Percentiles rank a stretch among this genome's conserved stretches.
phyloP scores from a whole-genome alignment of 139 green algal species.

The Ettlia oleoabundans region DNA sequence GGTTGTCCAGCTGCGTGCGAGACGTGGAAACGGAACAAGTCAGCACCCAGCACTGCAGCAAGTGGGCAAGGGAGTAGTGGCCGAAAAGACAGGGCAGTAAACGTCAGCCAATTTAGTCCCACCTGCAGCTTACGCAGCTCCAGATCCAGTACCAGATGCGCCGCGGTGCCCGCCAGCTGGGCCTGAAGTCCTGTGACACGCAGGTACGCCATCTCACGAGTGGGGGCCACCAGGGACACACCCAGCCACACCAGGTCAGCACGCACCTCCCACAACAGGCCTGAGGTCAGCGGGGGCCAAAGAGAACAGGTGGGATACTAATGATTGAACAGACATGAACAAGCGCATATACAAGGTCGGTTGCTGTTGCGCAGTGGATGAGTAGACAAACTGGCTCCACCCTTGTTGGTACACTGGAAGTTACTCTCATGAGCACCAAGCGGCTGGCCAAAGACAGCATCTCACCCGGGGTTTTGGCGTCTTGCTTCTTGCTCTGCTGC shows the following conservation, averaged over 20 bases:
- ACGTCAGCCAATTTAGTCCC: too few species aligned
- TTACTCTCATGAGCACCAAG: too few species aligned
- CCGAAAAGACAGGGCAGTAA: too few species aligned
- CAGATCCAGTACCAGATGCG: conserved; percentile 41
- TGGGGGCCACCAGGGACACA: conserved; percentile 67
- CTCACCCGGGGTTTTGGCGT: conserved; percentile 8
- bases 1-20: conserved; percentile 73
- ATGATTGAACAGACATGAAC: too few species aligned
- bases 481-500: not conserved
- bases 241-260: conserved; percentile 53
- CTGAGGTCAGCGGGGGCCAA: not conserved
- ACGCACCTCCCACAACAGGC: conserved; percentile 41
- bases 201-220: conserved; percentile 70
- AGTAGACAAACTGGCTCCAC: too few species aligned
- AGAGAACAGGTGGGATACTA: too few species aligned
- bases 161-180: conserved; percentile 42
- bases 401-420: too few species aligned
- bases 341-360: too few species aligned
- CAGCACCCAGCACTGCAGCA: not conserved
- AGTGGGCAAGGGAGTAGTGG: too few species aligned
- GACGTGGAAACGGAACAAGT: not conserved
- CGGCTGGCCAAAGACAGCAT: not conserved
- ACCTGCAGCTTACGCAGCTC: conserved; percentile 52
- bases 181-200: conserved; percentile 30
- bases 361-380: too few species aligned